Percentiles rank a stretch among this genome's conserved stretches.
These are phyloP conservation scores for Sporothrix brunneoviolacea DNA, from an alignment of 2,329 filamentous ascomycete genomes.

Conservation along the genomic window DNA sequence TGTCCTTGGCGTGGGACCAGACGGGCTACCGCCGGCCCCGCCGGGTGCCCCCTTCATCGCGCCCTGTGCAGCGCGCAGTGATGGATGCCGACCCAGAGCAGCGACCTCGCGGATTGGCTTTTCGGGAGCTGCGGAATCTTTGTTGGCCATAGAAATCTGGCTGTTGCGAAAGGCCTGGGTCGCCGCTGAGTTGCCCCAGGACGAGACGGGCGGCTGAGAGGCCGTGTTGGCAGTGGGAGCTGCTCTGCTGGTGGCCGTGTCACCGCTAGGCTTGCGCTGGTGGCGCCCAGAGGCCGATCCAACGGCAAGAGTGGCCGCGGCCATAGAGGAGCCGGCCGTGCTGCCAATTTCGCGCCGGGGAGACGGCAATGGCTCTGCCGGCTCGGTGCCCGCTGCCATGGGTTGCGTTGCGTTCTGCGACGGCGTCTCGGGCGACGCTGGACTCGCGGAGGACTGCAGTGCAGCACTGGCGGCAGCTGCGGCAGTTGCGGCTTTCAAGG, in stretches of 20 bases:
- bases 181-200: conserved; percentile 62
- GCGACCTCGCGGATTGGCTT: conserved; percentile 12
- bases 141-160: conserved; percentile 12
- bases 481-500: conserved; percentile 16
- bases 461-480: background rate
- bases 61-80: conserved; percentile 67
- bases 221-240: conserved; percentile 57
- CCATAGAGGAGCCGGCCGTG: conserved; percentile 59
- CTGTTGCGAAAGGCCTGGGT: conserved; percentile 39
- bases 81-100: conserved; percentile 51
- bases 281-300: conserved; percentile 22
- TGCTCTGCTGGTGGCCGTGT: background rate
- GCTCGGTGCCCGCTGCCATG: background rate
- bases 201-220: conserved; percentile 32
- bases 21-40: background rate
- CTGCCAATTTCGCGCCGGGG: conserved; percentile 57
- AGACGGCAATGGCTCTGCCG: conserved; percentile 23
- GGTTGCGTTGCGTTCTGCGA: conserved; percentile 10
- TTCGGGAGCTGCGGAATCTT: conserved; percentile 10
- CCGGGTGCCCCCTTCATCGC: conserved; percentile 51
- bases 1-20: background rate
- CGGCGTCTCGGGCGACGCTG: background rate
- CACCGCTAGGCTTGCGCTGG: conserved; percentile 29
- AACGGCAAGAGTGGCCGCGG: conserved; percentile 57
- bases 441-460: background rate